A percentile compares a stretch with the other conserved stretches of the same genome.
Conservation (phyloP, 2,329 filamentous ascomycete genomes). For the Nothophoma quercina region DNA sequence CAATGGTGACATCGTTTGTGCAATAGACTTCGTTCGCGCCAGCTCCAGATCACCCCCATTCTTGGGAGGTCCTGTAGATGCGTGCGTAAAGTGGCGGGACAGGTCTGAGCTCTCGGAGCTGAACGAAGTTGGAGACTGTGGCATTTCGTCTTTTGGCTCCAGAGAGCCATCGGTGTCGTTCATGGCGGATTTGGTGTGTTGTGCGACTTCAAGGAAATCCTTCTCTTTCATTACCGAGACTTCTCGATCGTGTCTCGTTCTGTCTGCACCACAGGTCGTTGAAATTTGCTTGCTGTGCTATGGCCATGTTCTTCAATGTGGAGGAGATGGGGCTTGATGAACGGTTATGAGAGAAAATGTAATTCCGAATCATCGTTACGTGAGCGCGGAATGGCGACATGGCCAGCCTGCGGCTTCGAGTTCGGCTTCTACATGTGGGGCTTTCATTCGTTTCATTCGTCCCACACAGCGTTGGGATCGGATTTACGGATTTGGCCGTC, state of each 20-base stretch:
- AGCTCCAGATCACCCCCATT: slow-evolving; percentile 20
- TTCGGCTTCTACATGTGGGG: slow-evolving; percentile 12
- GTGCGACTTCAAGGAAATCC: not conserved
- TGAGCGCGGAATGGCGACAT: slow-evolving; percentile 2
- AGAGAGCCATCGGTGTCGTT: not conserved
- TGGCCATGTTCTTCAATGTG: slow-evolving; percentile 11
- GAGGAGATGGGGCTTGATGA: slow-evolving; percentile 13
- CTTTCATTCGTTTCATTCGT: not conserved
- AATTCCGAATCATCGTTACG: slow-evolving; percentile 8
- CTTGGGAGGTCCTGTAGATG: slow-evolving; percentile 1
- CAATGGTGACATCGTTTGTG: slow-evolving; percentile 29
- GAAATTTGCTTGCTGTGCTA: not conserved
- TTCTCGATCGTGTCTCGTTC: not conserved
- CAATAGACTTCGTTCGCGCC: slow-evolving; percentile 31
- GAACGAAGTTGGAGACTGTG: slow-evolving; percentile 4
- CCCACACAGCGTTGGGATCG: slow-evolving; percentile 4
- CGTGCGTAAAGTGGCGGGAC: slow-evolving; percentile 4
- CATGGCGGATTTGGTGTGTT: not conserved
- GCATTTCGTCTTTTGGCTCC: slow-evolving; percentile 2
- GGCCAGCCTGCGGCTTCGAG: not conserved
- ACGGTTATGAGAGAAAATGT: not conserved
- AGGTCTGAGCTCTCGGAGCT: not conserved
- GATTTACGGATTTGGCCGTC: slow-evolving; percentile 14
- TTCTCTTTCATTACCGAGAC: not conserved
- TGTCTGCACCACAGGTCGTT: not conserved